phyloP scores from a whole-genome alignment of 192 early-diverging fungal species.

The Piromyces finnis region DNA sequence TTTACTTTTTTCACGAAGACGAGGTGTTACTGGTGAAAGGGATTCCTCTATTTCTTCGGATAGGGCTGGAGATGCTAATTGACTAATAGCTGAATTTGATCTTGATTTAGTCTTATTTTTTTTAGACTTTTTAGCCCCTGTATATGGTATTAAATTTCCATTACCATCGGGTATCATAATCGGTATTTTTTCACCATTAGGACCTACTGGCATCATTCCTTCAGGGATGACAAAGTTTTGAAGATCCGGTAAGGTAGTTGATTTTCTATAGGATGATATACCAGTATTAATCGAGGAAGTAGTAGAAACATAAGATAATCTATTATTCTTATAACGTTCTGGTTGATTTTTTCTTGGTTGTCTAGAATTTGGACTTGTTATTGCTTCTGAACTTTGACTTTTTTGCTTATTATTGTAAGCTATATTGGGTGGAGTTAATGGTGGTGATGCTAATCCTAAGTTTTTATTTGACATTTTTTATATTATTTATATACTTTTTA shows the following conservation, averaged over 20 bases:
- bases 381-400: neutral
- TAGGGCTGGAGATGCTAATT: neutral
- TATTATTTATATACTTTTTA: too few relatives aligned
- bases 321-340: neutral
- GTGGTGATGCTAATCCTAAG: neutral
- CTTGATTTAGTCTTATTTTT: neutral
- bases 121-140: neutral
- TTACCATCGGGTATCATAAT: neutral
- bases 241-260: neutral
- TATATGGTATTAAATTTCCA: neutral
- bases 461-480: neutral
- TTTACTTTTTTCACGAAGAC: neutral
- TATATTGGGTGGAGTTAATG: neutral
- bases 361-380: neutral
- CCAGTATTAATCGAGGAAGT: neutral
- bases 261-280: neutral
- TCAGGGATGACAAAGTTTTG: neutral
- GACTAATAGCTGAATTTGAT: neutral
- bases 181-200: neutral
- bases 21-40: neutral
- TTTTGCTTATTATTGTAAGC: neutral
- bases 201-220: neutral
- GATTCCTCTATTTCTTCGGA: neutral
- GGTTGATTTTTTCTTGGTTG: neutral
- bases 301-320: neutral